Percentiles rank a stretch among this genome's conserved stretches.
Conservation (phyloP, 164 flowering plant species). For the Nelumbo lutea region DNA sequence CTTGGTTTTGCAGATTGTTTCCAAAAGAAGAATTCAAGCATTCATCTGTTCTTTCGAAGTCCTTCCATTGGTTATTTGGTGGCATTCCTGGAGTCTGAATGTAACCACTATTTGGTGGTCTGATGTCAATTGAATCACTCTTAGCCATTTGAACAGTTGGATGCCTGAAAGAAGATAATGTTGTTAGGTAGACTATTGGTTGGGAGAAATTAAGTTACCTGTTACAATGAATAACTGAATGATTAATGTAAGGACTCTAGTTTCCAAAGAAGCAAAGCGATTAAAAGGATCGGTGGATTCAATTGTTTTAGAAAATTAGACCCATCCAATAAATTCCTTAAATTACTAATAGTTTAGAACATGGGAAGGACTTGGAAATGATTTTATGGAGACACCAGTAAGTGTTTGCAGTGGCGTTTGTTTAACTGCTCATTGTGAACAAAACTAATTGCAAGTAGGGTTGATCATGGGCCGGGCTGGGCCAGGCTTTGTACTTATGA, state of each 20-base stretch:
- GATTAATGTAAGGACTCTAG: neutral
- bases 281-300: neutral
- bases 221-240: constrained; percentile 16
- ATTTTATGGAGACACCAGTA: neutral
- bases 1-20: constrained; percentile 57
- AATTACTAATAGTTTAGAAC: neutral
- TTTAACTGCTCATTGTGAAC: no score
- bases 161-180: constrained; percentile 17
- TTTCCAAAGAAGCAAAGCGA: neutral
- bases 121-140: constrained; percentile 14
- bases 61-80: constrained; percentile 14
- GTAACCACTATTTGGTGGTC: constrained; percentile 10
- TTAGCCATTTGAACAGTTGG: constrained; percentile 15
- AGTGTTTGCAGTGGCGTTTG: neutral
- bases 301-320: neutral
- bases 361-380: no score
- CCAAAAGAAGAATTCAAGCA: constrained; percentile 18
- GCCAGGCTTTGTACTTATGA: no score
- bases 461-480: no score
- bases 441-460: no score
- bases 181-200: constrained; percentile 17
- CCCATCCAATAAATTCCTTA: no score
- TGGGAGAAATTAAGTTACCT: constrained; percentile 27
- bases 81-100: constrained; percentile 14
- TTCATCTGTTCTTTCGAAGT: constrained; percentile 21